These are phyloP conservation scores for Zygoascus ofunaensis DNA, from an alignment of 805 yeast genomes.

Conservation along the genomic window DNA sequence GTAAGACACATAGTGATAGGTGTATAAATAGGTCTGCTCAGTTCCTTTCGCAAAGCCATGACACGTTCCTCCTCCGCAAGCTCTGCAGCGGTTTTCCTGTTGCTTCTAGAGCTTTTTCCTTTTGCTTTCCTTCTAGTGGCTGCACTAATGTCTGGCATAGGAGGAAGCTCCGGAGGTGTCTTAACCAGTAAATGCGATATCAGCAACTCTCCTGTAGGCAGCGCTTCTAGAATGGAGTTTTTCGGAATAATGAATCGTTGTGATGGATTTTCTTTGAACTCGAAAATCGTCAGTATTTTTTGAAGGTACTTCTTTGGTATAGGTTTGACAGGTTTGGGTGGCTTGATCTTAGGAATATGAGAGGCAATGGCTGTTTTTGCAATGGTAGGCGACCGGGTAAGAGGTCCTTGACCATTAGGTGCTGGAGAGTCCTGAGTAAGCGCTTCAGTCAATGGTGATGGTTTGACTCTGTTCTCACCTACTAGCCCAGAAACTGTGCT, in stretches of 20 bases:
- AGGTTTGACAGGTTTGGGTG: constrained; percentile 9
- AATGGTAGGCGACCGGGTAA: too few species aligned
- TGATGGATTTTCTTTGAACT: constrained; percentile 70
- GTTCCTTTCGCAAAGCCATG: constrained; percentile 5
- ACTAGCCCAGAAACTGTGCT: neutral
- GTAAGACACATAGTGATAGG: constrained; percentile 58
- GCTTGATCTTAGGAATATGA: too few species aligned
- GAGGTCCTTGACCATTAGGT: too few species aligned
- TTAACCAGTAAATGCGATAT: constrained; percentile 31
- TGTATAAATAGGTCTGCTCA: constrained; percentile 29
- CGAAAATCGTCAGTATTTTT: constrained; percentile 72
- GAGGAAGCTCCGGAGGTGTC: constrained; percentile 7
- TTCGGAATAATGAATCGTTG: constrained; percentile 70
- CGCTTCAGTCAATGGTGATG: neutral
- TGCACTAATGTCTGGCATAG: constrained; percentile 10
- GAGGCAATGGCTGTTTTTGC: constrained; percentile 11
- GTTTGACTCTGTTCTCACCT: neutral
- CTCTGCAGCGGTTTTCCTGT: constrained; percentile 2
- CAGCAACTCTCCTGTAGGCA: constrained; percentile 28
- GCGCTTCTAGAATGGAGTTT: constrained; percentile 58
- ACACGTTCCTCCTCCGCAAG: neutral
- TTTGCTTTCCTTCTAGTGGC: constrained; percentile 25
- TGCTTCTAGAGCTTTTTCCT: constrained; percentile 26
- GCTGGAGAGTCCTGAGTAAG: neutral
- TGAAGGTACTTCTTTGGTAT: constrained; percentile 47